Evolutionary conservation across 2,329 filamentous ascomycete genomes (phyloP).

Genomic region (Pestalotiopsis sp.): DNA sequence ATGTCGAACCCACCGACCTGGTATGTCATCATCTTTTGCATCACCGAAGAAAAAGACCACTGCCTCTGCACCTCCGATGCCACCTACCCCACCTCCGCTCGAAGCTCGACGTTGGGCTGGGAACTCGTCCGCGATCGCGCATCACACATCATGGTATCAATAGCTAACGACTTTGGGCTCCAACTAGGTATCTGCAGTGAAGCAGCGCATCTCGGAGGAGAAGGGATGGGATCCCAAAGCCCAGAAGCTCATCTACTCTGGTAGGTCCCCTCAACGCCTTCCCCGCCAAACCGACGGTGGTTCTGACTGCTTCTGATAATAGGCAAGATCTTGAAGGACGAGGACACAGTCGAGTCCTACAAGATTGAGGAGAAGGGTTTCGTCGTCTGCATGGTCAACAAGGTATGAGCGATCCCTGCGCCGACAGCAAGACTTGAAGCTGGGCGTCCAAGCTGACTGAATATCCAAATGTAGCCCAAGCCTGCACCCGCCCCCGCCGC

Average conservation of each 20-base stretch:
- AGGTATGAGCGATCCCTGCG: slow-evolving; percentile 61
- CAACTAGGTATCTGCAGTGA: slow-evolving; percentile 79
- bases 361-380: slow-evolving; percentile 99
- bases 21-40: slow-evolving; percentile 58
- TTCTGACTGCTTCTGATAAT: slow-evolving; percentile 10
- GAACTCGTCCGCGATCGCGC: not conserved
- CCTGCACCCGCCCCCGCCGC: slow-evolving; percentile 49
- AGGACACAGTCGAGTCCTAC: slow-evolving; percentile 93
- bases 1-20: slow-evolving; percentile 89
- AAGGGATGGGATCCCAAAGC: slow-evolving; percentile 91
- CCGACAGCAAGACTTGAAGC: slow-evolving; percentile 9
- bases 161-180: slow-evolving; percentile 20
- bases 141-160: not conserved
- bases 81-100: not conserved
- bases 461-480: slow-evolving; percentile 65
- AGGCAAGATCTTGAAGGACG: slow-evolving; percentile 99
- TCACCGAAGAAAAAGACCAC: not conserved
- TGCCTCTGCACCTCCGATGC: slow-evolving; percentile 7
- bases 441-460: slow-evolving; percentile 13
- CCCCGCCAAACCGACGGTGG: too few species aligned
- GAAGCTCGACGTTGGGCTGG: not conserved
- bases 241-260: slow-evolving; percentile 98
- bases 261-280: slow-evolving; percentile 51
- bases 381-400: slow-evolving; percentile 97
- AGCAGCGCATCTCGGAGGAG: slow-evolving; percentile 87